phyloP scores from a whole-genome alignment of 257 asterid genomes.

The Solanum peruvianum region DNA sequence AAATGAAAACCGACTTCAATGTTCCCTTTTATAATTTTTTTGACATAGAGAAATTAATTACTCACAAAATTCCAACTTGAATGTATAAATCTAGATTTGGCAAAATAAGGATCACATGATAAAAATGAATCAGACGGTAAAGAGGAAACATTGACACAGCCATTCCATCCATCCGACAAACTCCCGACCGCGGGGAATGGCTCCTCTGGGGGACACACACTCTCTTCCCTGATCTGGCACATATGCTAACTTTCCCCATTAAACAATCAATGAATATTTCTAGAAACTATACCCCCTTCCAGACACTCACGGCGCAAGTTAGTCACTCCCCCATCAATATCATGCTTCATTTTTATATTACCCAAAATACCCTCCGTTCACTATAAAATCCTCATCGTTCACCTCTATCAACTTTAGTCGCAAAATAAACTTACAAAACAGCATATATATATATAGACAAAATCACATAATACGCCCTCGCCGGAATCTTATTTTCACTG shows the following conservation, averaged over 20 bases:
- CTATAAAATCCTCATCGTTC: conserved; percentile 16
- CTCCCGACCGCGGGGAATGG: conserved; percentile 54
- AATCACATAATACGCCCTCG: neutral
- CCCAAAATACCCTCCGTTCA: conserved; percentile 9
- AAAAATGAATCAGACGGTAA: neutral
- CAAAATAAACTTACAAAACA: conserved; percentile 7
- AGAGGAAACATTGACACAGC: neutral
- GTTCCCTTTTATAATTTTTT: neutral
- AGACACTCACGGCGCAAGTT: conserved; percentile 28
- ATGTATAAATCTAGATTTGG: neutral
- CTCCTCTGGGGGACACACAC: conserved; percentile 6
- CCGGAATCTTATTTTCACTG: conserved; percentile 9
- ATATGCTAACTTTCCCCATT: conserved; percentile 15
- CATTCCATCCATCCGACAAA: conserved; percentile 25
- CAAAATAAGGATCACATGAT: neutral
- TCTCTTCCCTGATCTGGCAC: conserved; percentile 23
- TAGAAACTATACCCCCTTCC: neutral
- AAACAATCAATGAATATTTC: neutral
- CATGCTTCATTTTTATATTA: conserved; percentile 10
- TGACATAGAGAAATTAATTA: neutral
- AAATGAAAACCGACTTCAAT: neutral
- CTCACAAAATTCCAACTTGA: neutral
- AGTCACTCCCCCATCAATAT: conserved; percentile 10
- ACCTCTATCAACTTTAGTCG: conserved; percentile 36
- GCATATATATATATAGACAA: neutral